Base-by-base conservation (phyloP, 2,329 filamentous ascomycete genomes). In the Aspergillus ustus region DNA sequence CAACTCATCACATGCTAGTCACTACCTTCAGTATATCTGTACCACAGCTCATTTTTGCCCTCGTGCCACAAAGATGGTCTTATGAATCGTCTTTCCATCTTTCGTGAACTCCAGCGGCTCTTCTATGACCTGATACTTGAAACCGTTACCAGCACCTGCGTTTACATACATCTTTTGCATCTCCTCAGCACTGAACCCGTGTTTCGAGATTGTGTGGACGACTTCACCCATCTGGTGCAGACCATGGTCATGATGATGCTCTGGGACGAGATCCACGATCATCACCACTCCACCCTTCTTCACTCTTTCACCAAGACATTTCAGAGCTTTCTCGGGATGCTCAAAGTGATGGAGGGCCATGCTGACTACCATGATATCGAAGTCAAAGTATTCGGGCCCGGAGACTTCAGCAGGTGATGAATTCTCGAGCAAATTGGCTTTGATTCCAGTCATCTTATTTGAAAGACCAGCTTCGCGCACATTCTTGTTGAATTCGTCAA, bases 281-380 rank as follows among this genome's bases (percentile, higher is more conserved):
- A 91, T 77, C 49, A 91, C 78, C 1, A 88, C 84, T 11, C 91
- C 91, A 3, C 89, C 89, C 2, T 84, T 83, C 64, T 83, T 84
- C 61, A 93, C 78, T 9, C 90, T 83, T 70, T 85, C 80, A 4
- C 82, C 85, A 40, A 93, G 77, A 52, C 84, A 80, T 63, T 78
- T 77, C 5, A 89, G 83, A 0, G 87, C 86, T 31, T 88, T 77
- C 2, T 79, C 80, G 4, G 89, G 86, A 68, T 92, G 82, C 63
- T 86, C 84, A 59, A 91, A 89, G 73, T 91, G 89, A 73, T 90
- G 88, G 65, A 89, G 84, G 1, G 85, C 87, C 48, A 87, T 75
- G 37, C 87, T 87, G 19, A 91, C 84, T 46, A 83, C 83, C 6
- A 85, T 85, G 40, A 90, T 71, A 73, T 94, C 90, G 71, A 94